Base-by-base conservation (phyloP, 306 rosid genomes). In the Vicia sativa region DNA sequence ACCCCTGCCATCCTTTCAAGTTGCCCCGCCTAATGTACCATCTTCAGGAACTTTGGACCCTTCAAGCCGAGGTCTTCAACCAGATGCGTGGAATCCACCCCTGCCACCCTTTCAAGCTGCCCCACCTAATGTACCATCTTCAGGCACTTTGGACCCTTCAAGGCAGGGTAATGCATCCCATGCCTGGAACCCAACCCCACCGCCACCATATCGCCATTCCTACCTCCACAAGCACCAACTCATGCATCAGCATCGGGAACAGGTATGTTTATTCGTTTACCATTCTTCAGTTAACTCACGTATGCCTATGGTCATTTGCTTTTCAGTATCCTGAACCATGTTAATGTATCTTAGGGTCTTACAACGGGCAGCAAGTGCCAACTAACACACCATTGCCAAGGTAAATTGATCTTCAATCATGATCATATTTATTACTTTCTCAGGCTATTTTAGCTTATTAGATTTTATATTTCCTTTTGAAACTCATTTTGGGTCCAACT, bases 1-100 rank as follows among this genome's bases (percentile, higher is more conserved):
- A 4, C 61, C 72, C 39, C 86, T 87, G 89, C 82, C 78, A 73
- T 71, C 98, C 38, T 74, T 87, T 78, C 96, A 83, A 58, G 89
- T 89, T 77, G 83, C 87, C 54, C 78, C 85, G 67, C 95, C 91
- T 59, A 74, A 65, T 68, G 48, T 77, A 11, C n/a, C n/a, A n/a
- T n/a, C n/a, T n/a, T 1, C 26, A 11, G 89, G 86, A 23, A 26
- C 87, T 62, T 21, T 82, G 77, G 89, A 71, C 42, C 68, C 80
- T 48, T 70, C 91, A 44, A 78, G 80, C 83, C 71, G 77, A 49
- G 97, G 56, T 50, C 9, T 9, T 21, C 29, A 21, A 48, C 54
- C 54, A 8, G 11, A 19, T 50, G 57, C 57, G 19, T 50, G 57
- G 57, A 19, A 9, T 80, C 96, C 96, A 74, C 82, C 96, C 63